Conservation (phyloP, 2,329 filamentous ascomycete species). For the Herpotrichia juniperi region DNA sequence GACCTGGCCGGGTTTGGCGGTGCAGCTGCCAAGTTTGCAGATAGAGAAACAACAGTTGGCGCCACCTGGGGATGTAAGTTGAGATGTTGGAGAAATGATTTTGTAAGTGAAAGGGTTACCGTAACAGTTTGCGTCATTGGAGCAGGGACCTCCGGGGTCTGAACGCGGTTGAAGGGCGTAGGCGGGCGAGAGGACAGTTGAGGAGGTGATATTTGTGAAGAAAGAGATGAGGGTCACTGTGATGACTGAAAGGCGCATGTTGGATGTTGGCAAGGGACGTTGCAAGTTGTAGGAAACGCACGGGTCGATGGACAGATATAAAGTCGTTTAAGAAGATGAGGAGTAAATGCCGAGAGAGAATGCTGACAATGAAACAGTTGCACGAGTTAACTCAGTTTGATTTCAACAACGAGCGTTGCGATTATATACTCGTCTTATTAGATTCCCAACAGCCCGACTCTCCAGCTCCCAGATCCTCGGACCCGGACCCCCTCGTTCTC, state of each 20-base stretch:
- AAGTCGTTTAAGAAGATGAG: neutral
- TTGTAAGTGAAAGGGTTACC: slow-evolving; percentile 5
- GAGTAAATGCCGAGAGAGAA: neutral
- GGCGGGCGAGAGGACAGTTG: neutral
- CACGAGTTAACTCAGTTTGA: neutral
- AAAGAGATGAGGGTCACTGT: neutral
- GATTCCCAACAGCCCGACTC: neutral
- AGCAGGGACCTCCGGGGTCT: slow-evolving; percentile 7
- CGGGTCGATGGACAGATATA: neutral
- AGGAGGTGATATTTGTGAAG: neutral
- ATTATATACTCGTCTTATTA: neutral
- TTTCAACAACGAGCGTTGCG: neutral
- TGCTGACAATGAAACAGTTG: neutral
- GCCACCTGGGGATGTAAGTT: too few relatives aligned
- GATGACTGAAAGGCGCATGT: neutral
- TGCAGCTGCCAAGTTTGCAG: neutral
- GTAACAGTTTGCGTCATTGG: neutral
- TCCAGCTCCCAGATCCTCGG: neutral
- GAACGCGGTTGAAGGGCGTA: slow-evolving; percentile 4
- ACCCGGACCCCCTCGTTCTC: neutral
- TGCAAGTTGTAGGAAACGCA: neutral
- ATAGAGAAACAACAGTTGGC: too few relatives aligned
- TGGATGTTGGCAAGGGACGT: neutral
- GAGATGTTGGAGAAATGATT: too few relatives aligned
- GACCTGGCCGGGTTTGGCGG: neutral